These are phyloP conservation scores for Trebouxia gelatinosa DNA, from an alignment of 163 green algal species.

Conservation along the genomic window DNA sequence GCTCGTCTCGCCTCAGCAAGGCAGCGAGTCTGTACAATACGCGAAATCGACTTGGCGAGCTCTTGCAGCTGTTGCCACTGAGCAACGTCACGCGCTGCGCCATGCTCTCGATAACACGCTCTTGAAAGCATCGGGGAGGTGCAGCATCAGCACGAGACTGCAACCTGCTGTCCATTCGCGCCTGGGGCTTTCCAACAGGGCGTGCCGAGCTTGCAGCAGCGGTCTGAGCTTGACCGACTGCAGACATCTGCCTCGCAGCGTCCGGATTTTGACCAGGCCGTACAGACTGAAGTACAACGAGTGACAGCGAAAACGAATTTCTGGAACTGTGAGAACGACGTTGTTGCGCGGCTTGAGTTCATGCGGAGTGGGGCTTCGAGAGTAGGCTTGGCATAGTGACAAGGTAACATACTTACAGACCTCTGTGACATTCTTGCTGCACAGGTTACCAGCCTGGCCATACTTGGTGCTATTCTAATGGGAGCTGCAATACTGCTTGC, in stretches of 20 bases:
- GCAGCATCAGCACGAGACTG: neutral
- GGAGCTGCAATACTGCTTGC: constrained; percentile 3
- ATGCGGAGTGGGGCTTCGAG: neutral
- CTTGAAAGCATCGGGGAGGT: neutral
- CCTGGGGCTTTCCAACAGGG: neutral
- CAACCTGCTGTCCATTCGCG: too few relatives aligned
- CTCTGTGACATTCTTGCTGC: too few relatives aligned
- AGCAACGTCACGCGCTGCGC: neutral
- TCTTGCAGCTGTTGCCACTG: neutral
- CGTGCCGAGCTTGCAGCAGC: neutral
- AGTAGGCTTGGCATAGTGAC: too few relatives aligned
- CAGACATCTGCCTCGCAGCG: neutral
- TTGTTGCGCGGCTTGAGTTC: constrained; percentile 1
- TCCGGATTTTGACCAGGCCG: neutral
- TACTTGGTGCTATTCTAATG: neutral
- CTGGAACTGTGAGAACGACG: neutral
- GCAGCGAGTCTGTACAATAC: too few relatives aligned
- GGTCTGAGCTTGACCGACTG: neutral
- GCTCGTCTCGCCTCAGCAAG: too few relatives aligned
- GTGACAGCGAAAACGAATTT: neutral
- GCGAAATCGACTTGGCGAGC: neutral
- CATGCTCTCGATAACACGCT: constrained; percentile 1
- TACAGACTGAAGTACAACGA: neutral
- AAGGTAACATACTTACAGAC: too few relatives aligned
- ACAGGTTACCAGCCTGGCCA: neutral